Evolutionary conservation across 2,329 filamentous ascomycete species (phyloP), one percentile per base, ranked within the genome.

Genomic region (Rhytidhysteron rufulum): DNA sequence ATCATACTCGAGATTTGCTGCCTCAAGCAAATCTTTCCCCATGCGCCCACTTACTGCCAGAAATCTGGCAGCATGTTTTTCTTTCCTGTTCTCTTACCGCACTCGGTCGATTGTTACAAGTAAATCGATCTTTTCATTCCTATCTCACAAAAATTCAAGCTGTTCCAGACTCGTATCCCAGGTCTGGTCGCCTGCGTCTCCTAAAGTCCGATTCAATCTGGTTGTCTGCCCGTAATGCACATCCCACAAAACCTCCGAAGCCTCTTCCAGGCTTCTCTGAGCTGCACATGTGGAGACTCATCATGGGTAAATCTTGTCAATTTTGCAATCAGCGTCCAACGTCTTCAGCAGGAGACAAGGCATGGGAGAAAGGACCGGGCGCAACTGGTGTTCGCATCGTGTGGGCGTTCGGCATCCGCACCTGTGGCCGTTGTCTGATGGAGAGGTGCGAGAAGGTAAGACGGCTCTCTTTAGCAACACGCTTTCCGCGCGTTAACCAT

Each of bases 201-300:
- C 54, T 75, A 51, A 76, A 77, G 56, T 79, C 84, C 53, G 79
- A 88, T 57, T 66, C 69, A 34, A 80, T 91, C 53, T 91, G 86
- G 86, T 77, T 77, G 58, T 69, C 73, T 49, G 85, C 86, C 53
- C 79, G 86, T 56, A 80, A 80, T 52, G 66, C 70, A 16, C 82
- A 79, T 60, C 78, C 79, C 68, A 79, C 79, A 19, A 75, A 76
- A 49, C 79, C 89, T 70, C 87, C 87, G 34, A 73, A 74, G 41
- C 86, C 86, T 20, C 71, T 91, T 36, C 68, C 70, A 38, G 75
- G 73, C 42, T 78, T 76, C 57, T 78, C 78, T 31, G 87, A 93
- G 63, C 69, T 86, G 48, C 78, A 83, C 31, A 90, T 90, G 85
- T 88, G 87, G 78, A 78, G 77, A 54, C 69, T 93, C 37, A 72